Evolutionary conservation across 495 filamentous ascomycete genomes (phyloP).

Genomic region (Aspergillus bertholletiae): DNA sequence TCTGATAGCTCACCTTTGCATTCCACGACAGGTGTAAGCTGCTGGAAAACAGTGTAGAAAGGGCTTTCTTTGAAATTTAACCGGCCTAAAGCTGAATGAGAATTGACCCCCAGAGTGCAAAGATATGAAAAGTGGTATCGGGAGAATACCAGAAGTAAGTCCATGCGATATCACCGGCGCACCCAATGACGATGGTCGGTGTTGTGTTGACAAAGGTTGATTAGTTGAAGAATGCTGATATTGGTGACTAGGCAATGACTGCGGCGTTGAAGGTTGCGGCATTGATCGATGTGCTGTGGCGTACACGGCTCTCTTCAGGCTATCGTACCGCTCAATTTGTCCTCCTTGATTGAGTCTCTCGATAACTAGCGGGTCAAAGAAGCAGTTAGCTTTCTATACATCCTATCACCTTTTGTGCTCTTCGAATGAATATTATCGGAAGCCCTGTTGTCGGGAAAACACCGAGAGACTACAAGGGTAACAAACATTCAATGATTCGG

Average conservation of each 20-base stretch:
- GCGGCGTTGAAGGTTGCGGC: constrained; percentile 21
- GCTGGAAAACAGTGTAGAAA: constrained; percentile 63
- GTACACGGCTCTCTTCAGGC: constrained; percentile 29
- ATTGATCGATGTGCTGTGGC: constrained; percentile 24
- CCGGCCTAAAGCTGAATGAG: constrained; percentile 29
- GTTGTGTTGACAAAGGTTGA: constrained; percentile 23
- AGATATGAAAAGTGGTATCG: constrained; percentile 7
- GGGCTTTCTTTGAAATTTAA: constrained; percentile 70
- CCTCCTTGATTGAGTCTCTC: constrained; percentile 33
- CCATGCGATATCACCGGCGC: constrained; percentile 30
- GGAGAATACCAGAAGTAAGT: constrained; percentile 28
- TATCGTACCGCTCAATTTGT: constrained; percentile 30
- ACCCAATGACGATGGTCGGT: constrained; percentile 24
- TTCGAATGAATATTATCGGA: not conserved
- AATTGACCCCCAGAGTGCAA: not conserved
- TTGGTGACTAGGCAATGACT: constrained; percentile 22
- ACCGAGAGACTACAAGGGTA: constrained; percentile 3
- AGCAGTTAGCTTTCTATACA: not conserved
- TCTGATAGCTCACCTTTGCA: constrained; percentile 73
- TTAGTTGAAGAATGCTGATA: constrained; percentile 22
- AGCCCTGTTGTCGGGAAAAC: not conserved
- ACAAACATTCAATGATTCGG: constrained; percentile 74
- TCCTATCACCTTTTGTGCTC: not conserved
- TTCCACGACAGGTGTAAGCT: constrained; percentile 57
- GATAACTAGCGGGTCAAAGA: constrained; percentile 24